phyloP scores from a whole-genome alignment of 75 land plant genomes.

The Cryptomeria japonica region DNA sequence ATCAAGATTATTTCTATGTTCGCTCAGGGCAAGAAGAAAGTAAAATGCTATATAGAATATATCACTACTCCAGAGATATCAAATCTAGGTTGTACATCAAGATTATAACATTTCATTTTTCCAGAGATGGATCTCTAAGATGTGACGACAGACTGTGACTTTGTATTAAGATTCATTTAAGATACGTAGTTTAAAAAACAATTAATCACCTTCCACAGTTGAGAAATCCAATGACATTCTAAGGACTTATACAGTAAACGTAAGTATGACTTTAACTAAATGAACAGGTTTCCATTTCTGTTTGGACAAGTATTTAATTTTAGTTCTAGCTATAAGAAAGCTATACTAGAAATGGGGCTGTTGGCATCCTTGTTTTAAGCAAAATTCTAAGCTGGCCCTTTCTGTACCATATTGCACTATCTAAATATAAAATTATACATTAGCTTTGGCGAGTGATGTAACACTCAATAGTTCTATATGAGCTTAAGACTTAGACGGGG shows the following conservation, averaged over 20 bases:
- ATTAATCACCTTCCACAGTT: neutral
- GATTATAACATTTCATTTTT: neutral
- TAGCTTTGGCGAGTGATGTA: neutral
- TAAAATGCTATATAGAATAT: neutral
- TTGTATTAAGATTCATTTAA: neutral
- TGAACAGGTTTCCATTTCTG: neutral
- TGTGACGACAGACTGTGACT: neutral
- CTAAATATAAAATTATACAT: neutral
- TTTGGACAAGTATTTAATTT: neutral
- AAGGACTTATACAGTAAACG: neutral
- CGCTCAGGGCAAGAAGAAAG: neutral
- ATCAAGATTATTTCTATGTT: neutral
- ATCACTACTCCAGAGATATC: neutral
- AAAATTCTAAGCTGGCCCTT: neutral
- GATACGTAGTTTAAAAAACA: neutral
- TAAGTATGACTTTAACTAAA: neutral
- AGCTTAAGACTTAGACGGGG: neutral
- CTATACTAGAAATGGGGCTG: neutral
- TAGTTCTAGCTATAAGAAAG: neutral
- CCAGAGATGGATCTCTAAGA: neutral
- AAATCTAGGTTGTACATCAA: neutral
- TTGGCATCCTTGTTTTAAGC: neutral
- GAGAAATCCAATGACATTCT: neutral
- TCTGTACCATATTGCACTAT: neutral
- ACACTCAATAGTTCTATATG: neutral